Percentiles rank a stretch among this genome's conserved stretches.
These are phyloP conservation scores for Aspergillus puulaauensis DNA, from an alignment of 2,329 filamentous ascomycete genomes.

Conservation along the genomic window DNA sequence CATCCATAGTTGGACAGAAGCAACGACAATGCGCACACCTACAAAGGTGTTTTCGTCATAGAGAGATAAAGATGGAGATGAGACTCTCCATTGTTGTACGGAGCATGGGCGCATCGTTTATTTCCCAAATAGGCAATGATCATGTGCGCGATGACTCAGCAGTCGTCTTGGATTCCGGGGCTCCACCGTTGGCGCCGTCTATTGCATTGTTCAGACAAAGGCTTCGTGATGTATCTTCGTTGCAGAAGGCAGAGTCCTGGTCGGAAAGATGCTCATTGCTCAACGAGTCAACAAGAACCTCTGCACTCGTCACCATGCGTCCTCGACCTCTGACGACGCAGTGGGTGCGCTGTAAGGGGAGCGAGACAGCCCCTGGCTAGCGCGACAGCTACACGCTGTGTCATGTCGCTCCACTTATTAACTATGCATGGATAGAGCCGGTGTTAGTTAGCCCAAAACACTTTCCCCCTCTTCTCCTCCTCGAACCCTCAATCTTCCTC, in stretches of 20 bases:
- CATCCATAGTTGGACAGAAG: not conserved
- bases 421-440: not conserved
- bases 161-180: too few species aligned
- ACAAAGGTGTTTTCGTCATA: too few species aligned
- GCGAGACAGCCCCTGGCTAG: not conserved
- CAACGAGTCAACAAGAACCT: not conserved
- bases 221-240: not conserved
- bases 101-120: too few species aligned
- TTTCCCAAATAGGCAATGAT: too few species aligned
- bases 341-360: not conserved
- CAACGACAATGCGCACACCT: too few species aligned
- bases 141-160: too few species aligned
- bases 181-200: too few species aligned
- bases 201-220: too few species aligned
- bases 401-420: slow-evolving; percentile 1
- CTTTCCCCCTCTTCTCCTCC: not conserved
- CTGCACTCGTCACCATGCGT: not conserved
- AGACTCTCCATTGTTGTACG: too few species aligned
- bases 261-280: not conserved
- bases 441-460: not conserved
- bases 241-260: not conserved
- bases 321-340: not conserved
- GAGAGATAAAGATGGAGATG: too few species aligned
- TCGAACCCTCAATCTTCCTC: not conserved
- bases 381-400: not conserved